Percentiles rank a stretch among this genome's conserved stretches.
Conservation (phyloP, 345 rosid genomes). For the Salix brachista region DNA sequence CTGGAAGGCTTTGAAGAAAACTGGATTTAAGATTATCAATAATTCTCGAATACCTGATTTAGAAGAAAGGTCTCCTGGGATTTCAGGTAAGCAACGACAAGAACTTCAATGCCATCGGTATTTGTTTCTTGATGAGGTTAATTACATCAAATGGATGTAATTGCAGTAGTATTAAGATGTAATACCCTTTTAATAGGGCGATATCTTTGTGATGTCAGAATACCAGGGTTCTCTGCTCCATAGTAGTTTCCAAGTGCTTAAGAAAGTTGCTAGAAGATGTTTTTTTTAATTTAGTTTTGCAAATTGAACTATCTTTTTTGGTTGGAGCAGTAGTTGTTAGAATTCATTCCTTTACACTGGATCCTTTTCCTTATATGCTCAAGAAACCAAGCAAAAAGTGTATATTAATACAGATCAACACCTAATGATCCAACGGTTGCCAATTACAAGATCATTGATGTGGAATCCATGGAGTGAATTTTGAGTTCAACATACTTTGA, state of each 20-base stretch:
- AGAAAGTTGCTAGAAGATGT: neutral
- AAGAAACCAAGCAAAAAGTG: neutral
- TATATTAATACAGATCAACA: neutral
- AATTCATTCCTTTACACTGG: too few relatives aligned
- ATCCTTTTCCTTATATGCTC: neutral
- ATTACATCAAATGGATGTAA: neutral
- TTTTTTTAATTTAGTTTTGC: too few relatives aligned
- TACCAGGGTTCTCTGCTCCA: neutral
- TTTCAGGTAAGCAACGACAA: slow-evolving; percentile 63
- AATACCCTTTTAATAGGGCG: neutral
- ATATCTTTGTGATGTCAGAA: neutral
- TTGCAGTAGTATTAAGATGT: neutral
- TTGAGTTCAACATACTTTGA: neutral
- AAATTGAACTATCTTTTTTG: too few relatives aligned
- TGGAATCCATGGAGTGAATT: neutral
- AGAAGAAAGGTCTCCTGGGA: slow-evolving; percentile 62
- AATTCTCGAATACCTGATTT: slow-evolving; percentile 86
- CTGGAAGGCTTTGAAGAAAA: slow-evolving; percentile 71
- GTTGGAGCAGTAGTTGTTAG: too few relatives aligned
- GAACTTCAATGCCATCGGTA: slow-evolving; percentile 13
- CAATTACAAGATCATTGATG: neutral
- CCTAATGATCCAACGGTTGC: neutral
- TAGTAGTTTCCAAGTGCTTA: neutral
- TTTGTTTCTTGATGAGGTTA: slow-evolving; percentile 10
- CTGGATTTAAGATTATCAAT: slow-evolving; percentile 83